phyloP scores from a whole-genome alignment of 2,329 filamentous ascomycete genomes.

The Plenodomus lindquistii region DNA sequence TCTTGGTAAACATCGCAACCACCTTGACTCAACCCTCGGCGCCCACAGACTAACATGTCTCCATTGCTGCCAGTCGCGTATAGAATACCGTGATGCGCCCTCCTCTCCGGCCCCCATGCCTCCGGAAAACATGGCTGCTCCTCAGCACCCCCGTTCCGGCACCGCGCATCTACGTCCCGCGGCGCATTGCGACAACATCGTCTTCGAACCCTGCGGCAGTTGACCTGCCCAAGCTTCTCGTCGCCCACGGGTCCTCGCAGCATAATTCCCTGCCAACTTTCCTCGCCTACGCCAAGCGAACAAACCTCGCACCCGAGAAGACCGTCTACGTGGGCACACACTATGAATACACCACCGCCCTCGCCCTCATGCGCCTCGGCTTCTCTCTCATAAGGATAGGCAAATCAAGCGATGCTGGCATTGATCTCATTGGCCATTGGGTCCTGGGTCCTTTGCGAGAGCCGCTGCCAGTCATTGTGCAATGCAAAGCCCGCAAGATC shows the following conservation, averaged over 20 bases:
- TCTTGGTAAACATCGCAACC: neutral
- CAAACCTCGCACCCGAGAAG: conserved; percentile 58
- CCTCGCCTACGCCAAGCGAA: conserved; percentile 63
- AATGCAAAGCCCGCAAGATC: conserved; percentile 69
- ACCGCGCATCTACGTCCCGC: conserved; percentile 28
- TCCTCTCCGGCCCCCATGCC: conserved; percentile 27
- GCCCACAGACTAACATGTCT: conserved; percentile 28
- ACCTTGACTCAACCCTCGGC: conserved; percentile 3
- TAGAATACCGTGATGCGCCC: conserved; percentile 32
- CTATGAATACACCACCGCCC: conserved; percentile 73
- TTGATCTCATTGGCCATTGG: conserved; percentile 77
- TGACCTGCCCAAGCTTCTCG: conserved; percentile 31
- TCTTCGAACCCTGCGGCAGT: conserved; percentile 25
- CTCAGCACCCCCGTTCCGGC: conserved; percentile 24
- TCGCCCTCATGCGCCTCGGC: conserved; percentile 61
- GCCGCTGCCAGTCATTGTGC: conserved; percentile 55
- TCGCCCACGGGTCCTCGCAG: conserved; percentile 42
- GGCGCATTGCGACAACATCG: conserved; percentile 34
- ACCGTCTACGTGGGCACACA: conserved; percentile 72
- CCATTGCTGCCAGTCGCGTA: neutral
- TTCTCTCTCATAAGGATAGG: conserved; percentile 70
- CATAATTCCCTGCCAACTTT: conserved; percentile 70
- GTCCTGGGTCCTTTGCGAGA: conserved; percentile 47
- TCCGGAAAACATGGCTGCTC: conserved; percentile 19
- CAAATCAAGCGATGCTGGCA: conserved; percentile 68